Base-by-base conservation (phyloP, 495 filamentous ascomycete genomes). In the Tuber melanosporum region DNA sequence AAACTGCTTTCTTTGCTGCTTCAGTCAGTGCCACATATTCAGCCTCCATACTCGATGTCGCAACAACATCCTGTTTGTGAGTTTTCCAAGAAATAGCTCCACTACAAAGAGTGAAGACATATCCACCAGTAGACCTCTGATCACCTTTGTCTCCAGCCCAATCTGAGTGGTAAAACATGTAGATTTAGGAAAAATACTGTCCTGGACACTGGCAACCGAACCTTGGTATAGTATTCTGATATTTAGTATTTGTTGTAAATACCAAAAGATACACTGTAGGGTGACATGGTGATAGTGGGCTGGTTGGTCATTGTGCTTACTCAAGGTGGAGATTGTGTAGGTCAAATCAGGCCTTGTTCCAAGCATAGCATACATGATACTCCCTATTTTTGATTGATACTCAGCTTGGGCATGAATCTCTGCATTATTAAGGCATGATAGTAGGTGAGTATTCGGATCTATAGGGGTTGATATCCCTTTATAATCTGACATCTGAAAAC, bases 11-110 rank as follows among this genome's bases (percentile, higher is more conserved):
- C 15, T 49, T 49, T 1, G 75, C 49, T 36, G 70, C 62, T 36
- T 77, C 76, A 7, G 72, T 57, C 15, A 52, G 71, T 14, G 71
- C 76, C 20, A 79, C 44, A 72, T 79, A 77, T 74, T 79, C 78
- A 7, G 75, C 52, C 45, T 79, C 75, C 4, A 72, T 77, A 8
- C 75, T 36, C 12, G 46, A 70, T 47, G 71, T 36, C n/a, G 75
- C 75, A 1, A 73, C 74, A 4, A 75, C 57, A 22, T 52, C 46
- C 46, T 79, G 75, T 70, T 78, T 79, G 22, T 41, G 39, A 20
- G 71, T 74, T 20, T 32, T 46, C 71, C 52, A 79, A 19, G 36
- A 45, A 2, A 79, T 47, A 0, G 62, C 62, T 32, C 26, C 20
- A 20, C 76, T 72, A 32, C 22, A 71, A 2, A 71, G 20, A 49